A percentile compares a stretch with the other conserved stretches of the same genome.
These are phyloP conservation scores for Coniosporium tulheliwenetii DNA, from an alignment of 2,329 filamentous ascomycete species.

Conservation along the genomic window DNA sequence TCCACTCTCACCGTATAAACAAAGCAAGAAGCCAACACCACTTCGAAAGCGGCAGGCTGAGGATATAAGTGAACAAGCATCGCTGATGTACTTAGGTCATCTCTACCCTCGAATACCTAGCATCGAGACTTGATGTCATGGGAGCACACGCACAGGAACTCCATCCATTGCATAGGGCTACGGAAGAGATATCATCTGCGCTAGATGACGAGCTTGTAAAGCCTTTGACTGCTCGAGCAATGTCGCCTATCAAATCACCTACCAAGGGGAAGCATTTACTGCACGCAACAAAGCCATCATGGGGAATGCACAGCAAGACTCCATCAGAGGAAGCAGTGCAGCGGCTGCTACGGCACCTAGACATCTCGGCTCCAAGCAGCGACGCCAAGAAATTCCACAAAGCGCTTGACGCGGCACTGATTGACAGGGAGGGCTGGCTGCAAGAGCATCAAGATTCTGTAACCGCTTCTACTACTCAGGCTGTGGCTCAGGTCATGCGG, in stretches of 20 bases:
- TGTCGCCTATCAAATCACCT: background rate
- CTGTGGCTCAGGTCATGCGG: conserved; percentile 18
- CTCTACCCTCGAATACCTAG: conserved; percentile 26
- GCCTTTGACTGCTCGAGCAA: background rate
- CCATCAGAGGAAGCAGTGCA: conserved; percentile 12
- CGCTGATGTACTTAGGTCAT: conserved; percentile 12
- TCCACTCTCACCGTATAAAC: too few relatives aligned
- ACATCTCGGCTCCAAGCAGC: conserved; percentile 8
- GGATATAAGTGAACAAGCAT: background rate
- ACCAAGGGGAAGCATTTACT: conserved; percentile 16
- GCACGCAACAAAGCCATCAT: conserved; percentile 7
- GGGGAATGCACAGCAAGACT: conserved; percentile 13
- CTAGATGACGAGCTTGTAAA: background rate
- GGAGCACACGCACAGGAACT: conserved; percentile 12
- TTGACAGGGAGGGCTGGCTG: conserved; percentile 19
- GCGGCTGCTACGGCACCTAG: conserved; percentile 12
- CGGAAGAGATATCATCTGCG: conserved; percentile 6
- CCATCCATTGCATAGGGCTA: conserved; percentile 10
- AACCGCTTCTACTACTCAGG: conserved; percentile 15
- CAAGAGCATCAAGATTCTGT: conserved; percentile 17
- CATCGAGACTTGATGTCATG: conserved; percentile 12
- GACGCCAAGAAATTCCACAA: conserved; percentile 11
- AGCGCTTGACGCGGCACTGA: conserved; percentile 12
- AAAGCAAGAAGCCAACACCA: too few relatives aligned
- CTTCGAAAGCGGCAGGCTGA: too few relatives aligned